A percentile compares a stretch with the other conserved stretches of the same genome.
Conservation (phyloP, 1,284 basidiomycete genomes). For the Cystobasidium pallidum region DNA sequence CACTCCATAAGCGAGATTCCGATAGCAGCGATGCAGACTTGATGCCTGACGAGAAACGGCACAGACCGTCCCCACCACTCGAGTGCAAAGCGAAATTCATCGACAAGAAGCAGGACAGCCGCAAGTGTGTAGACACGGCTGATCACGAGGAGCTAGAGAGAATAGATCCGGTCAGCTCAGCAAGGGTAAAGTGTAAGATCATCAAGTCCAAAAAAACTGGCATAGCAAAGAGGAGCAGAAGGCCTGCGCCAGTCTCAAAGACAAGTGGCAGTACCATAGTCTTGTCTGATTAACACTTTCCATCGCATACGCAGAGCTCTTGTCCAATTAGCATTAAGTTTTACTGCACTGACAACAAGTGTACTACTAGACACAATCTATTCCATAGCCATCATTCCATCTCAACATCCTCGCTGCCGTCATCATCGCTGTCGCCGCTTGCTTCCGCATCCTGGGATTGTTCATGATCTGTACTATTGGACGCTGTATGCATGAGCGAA, state of each 20-base stretch:
- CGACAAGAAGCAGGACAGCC: not conserved
- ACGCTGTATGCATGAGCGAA: not conserved
- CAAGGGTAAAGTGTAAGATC: not conserved
- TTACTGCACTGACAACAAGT: constrained; percentile 12
- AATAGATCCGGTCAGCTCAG: not conserved
- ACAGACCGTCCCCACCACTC: not conserved
- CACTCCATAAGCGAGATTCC: not conserved
- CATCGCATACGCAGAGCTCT: not conserved
- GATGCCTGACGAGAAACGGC: not conserved
- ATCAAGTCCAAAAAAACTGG: not conserved
- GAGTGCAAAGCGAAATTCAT: not conserved
- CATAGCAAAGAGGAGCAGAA: not conserved
- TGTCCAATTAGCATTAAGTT: not conserved
- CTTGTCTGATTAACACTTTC: constrained; percentile 16
- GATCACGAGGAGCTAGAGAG: not conserved
- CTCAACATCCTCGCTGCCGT: constrained; percentile 38
- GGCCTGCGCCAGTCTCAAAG: not conserved
- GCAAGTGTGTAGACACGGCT: not conserved
- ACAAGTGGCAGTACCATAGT: constrained; percentile 8
- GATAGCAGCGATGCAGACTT: not conserved
- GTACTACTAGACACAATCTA: not conserved
- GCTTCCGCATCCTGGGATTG: constrained; percentile 25
- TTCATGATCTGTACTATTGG: constrained; percentile 20
- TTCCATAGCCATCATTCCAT: constrained; percentile 32
- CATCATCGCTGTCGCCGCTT: constrained; percentile 38